Percentiles rank a stretch among this genome's conserved stretches.
Conservation (phyloP, 805 yeast species). For the Pichia pseudocactophila region DNA sequence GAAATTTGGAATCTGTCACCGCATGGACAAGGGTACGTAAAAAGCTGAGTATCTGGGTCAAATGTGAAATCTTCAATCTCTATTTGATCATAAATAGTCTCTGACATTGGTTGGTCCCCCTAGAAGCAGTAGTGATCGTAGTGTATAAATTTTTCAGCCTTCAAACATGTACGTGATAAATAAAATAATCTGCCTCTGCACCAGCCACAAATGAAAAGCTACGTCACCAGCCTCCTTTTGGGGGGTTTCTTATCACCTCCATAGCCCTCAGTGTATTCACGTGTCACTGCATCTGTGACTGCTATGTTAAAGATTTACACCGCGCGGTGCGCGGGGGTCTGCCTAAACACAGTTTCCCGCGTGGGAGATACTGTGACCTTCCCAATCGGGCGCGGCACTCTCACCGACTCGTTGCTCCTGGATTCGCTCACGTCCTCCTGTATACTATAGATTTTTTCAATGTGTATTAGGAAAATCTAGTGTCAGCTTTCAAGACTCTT, state of each 20-base stretch:
- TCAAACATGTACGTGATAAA: too few species aligned
- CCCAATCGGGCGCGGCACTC: background rate
- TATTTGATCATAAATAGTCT: slow-evolving; percentile 78
- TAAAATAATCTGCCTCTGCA: background rate
- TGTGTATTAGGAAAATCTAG: background rate
- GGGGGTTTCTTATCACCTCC: too few species aligned
- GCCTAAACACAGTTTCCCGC: background rate
- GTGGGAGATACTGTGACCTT: background rate
- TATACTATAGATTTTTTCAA: background rate
- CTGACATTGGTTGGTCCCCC: slow-evolving; percentile 31
- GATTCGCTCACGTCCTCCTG: background rate
- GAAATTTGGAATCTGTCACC: slow-evolving; percentile 89
- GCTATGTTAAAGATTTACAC: background rate
- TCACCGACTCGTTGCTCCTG: background rate
- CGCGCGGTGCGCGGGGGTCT: slow-evolving; percentile 6
- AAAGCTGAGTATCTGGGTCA: slow-evolving; percentile 71
- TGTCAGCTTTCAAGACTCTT: background rate
- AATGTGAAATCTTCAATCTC: slow-evolving; percentile 96
- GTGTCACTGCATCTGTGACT: slow-evolving; percentile 1
- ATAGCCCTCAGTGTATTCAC: too few species aligned
- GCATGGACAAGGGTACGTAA: slow-evolving; percentile 96
- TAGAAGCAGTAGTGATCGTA: too few species aligned
- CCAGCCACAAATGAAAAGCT: background rate
- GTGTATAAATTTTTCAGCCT: too few species aligned
- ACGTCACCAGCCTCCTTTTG: too few species aligned